These are phyloP conservation scores for Pseudopithomyces chartarum DNA, from an alignment of 2,329 filamentous ascomycete species.

Conservation along the genomic window DNA sequence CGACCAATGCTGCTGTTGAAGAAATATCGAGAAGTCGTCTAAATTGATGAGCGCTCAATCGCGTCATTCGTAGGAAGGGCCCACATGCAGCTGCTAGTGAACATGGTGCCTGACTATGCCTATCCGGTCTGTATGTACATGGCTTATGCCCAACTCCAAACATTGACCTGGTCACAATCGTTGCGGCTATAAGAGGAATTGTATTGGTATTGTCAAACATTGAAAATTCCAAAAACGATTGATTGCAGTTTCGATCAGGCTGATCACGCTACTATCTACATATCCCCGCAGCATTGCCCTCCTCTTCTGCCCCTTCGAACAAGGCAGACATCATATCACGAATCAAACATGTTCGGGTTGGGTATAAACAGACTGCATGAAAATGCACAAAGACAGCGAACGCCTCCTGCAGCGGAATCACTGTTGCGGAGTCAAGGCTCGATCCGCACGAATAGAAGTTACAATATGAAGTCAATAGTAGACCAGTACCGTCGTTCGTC, in stretches of 20 bases:
- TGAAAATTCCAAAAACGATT: background rate
- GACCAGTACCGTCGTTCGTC: background rate
- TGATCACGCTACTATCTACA: background rate
- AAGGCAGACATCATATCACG: slow-evolving; percentile 1
- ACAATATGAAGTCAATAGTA: background rate
- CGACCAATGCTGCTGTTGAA: background rate
- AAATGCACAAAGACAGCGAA: background rate
- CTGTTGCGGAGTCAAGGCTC: background rate
- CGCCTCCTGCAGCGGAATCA: slow-evolving; percentile 1
- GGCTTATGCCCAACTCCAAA: too few relatives aligned
- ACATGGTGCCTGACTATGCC: background rate
- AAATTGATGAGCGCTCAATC: background rate
- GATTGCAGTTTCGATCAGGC: background rate
- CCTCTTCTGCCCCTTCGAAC: background rate
- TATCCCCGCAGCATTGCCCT: background rate
- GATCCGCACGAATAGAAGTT: slow-evolving; percentile 9
- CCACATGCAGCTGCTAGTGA: background rate
- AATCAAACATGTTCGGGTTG: background rate
- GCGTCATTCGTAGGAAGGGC: background rate
- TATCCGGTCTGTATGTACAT: background rate
- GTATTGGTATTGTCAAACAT: background rate
- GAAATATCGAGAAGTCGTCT: background rate
- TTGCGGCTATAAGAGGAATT: background rate
- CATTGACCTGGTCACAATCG: too few relatives aligned
- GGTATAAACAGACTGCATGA: slow-evolving; percentile 5